Evolutionary conservation across 352 stramenopile genomes (phyloP), one percentile per base, ranked within the genome.

Genomic region (Phytopythium chamaehyphon): DNA sequence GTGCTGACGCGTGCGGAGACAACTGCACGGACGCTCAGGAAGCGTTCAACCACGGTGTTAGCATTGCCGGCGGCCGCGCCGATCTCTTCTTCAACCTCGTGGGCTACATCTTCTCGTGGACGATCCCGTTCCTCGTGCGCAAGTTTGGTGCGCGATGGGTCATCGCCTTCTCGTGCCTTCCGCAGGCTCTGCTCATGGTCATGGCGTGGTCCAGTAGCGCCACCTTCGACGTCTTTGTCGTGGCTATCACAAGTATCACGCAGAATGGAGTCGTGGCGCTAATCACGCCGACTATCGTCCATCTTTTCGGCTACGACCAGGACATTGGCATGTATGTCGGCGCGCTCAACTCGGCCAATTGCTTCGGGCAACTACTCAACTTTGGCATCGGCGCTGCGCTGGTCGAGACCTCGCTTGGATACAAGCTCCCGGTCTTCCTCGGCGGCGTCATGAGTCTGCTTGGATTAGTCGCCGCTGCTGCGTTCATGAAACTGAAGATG

Each of bases 61-160:
- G 46, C 6, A 43, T 79, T 31, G 69, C 70, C 23, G 70, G 66
- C 23, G 69, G 69, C 33, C 53, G n/a, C 37, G 60, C 64, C 28
- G 63, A 75, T 39, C 48, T 69, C 35, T 19, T 61, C 2, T 67
- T 62, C 57, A 69, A 66, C 36, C 57, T 71, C 21, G 63, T 72
- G 3, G 54, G 65, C 36, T 69, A 76, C 42, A 18, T 71, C 4
- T 76, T 67, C 59, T 71, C 68, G 19, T 71, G 61, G 57, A 62
- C 53, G 31, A 55, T 79, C 28, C 69, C 66, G 31, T 63, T 67
- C 51, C 43, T 79, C 5, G 66, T 73, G 40, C 55, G 54, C 39
- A 71, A 69, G 47, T 64, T 73, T 21, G 69, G 69, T 21, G 51
- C 63, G 35, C 63, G 66, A 43, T 69, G 59, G 56, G 60, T 71